Percentiles rank a stretch among this genome's conserved stretches.
phyloP scores from a whole-genome alignment of 495 filamentous ascomycete species.

The Neurospora discreta region DNA sequence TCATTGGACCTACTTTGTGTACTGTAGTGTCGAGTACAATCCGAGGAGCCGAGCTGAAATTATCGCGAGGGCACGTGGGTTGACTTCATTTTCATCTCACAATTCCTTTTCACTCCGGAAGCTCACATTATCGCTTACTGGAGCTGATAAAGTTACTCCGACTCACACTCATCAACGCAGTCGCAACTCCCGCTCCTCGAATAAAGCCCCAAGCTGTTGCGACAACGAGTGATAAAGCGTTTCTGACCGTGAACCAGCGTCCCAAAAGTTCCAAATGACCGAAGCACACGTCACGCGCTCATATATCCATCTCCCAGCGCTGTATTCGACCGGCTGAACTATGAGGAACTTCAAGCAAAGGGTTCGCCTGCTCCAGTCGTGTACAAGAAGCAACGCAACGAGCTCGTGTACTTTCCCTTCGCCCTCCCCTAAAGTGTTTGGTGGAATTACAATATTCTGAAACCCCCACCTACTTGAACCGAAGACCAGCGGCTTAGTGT shows the following conservation, averaged over 20 bases:
- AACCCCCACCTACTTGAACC: accelerated
- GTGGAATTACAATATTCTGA: neutral
- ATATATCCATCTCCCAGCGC: neutral
- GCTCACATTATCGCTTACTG: neutral
- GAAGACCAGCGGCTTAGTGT: neutral
- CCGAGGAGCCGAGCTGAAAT: too few species aligned
- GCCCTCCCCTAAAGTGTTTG: neutral
- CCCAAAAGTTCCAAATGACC: too few species aligned
- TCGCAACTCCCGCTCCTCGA: neutral
- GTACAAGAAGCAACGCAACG: neutral
- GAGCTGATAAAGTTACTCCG: neutral
- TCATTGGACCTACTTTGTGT: neutral
- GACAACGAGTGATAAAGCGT: too few species aligned
- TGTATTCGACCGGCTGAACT: neutral
- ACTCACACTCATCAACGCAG: neutral
- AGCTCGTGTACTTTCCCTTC: neutral
- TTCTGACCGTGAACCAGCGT: too few species aligned
- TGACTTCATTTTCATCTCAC: neutral
- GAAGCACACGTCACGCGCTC: neutral
- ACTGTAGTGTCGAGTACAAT: too few species aligned
- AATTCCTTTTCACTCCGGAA: neutral
- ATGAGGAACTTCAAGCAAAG: neutral
- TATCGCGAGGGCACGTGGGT: too few species aligned
- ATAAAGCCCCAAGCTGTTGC: too few species aligned
- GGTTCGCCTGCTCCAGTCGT: too few species aligned